Conservation (phyloP, 257 asterid genomes). For the Plantago elongata region DNA sequence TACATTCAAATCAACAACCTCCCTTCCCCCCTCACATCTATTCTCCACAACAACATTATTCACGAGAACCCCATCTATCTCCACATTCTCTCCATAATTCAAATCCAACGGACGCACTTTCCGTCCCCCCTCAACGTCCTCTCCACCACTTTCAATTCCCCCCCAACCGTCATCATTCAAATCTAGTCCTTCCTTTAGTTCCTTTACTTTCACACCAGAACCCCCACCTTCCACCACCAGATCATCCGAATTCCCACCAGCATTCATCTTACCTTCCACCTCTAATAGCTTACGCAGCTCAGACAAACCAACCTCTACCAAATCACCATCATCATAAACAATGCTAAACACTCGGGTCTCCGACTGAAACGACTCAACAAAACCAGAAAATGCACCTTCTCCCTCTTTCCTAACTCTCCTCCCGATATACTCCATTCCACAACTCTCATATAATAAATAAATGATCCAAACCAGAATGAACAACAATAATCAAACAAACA, state of each 20-base stretch:
- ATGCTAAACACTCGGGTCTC: conserved; percentile 43
- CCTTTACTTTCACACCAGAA: conserved; percentile 38
- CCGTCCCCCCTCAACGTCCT: conserved; percentile 31
- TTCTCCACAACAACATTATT: conserved; percentile 17
- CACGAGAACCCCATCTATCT: conserved; percentile 27
- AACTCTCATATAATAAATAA: conserved; percentile 25
- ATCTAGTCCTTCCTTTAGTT: conserved; percentile 39
- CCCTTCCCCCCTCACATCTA: conserved; percentile 23
- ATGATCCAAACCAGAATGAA: too few relatives aligned
- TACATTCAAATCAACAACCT: conserved; percentile 67
- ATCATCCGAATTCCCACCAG: conserved; percentile 22
- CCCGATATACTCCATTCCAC: conserved; percentile 67
- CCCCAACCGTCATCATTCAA: conserved; percentile 35
- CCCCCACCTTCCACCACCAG: conserved; percentile 28
- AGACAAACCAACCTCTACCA: conserved; percentile 52
- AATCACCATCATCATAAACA: conserved; percentile 68
- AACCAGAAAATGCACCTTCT: conserved; percentile 40
- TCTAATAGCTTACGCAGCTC: conserved; percentile 37
- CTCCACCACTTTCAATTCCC: conserved; percentile 31
- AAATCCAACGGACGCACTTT: conserved; percentile 51
- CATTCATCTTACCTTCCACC: conserved; percentile 22
- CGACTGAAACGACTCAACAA: conserved; percentile 49
- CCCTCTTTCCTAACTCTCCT: conserved; percentile 65
- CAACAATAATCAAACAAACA: conserved; percentile 7
- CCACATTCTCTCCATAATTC: conserved; percentile 39